phyloP scores from a whole-genome alignment of 2,329 filamentous ascomycete genomes.

The Alternaria sp. region DNA sequence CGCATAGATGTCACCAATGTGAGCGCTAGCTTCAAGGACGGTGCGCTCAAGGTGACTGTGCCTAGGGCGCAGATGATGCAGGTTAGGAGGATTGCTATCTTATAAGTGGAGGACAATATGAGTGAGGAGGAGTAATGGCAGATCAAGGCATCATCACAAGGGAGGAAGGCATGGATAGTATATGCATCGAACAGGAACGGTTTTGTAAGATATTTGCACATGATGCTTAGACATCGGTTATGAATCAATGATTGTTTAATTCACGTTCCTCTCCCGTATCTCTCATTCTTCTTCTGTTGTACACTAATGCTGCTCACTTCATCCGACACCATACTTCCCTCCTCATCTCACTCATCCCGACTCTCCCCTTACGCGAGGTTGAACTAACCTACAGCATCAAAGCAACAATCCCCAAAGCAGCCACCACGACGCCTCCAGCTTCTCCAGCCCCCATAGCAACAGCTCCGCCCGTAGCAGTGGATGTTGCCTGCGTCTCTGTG shows the following conservation, averaged over 20 bases:
- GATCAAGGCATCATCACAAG: background rate
- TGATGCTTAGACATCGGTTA: background rate
- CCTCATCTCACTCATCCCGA: too few species aligned
- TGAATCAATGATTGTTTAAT: background rate
- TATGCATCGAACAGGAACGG: background rate
- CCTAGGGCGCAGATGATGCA: slow-evolving; percentile 62
- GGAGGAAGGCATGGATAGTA: background rate
- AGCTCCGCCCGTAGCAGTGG: slow-evolving; percentile 2
- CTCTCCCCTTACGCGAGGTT: too few species aligned
- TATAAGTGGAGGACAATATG: slow-evolving; percentile 18
- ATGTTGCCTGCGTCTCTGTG: background rate
- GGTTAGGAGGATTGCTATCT: slow-evolving; percentile 36
- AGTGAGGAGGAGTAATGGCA: background rate
- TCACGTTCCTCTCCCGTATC: background rate
- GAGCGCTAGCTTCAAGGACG: slow-evolving; percentile 67
- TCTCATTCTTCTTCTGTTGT: background rate
- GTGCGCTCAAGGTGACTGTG: slow-evolving; percentile 67
- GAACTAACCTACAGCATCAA: slow-evolving; percentile 2
- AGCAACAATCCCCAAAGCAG: slow-evolving; percentile 16
- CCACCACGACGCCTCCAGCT: slow-evolving; percentile 3
- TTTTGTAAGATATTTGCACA: background rate
- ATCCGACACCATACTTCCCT: too few species aligned
- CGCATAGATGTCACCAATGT: slow-evolving; percentile 69
- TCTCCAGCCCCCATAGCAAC: slow-evolving; percentile 1
- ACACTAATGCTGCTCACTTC: background rate